Percentiles rank a stretch among this genome's conserved stretches.
Conservation (phyloP, 2,329 filamentous ascomycete genomes). For the Sporothrix sp. region DNA sequence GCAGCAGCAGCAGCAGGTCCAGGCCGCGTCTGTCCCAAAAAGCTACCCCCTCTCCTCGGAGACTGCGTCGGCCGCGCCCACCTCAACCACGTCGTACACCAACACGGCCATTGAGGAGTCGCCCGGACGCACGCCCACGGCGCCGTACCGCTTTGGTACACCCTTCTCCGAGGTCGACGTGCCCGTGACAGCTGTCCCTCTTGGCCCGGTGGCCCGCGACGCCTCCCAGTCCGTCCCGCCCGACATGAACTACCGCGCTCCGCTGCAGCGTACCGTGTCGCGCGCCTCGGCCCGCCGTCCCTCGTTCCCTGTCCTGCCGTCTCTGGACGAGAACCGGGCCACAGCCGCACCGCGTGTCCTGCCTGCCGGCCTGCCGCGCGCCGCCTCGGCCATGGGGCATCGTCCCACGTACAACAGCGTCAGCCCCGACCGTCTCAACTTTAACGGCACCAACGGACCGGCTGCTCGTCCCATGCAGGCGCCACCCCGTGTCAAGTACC, state of each 20-base stretch:
- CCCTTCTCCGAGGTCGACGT: constrained; percentile 88
- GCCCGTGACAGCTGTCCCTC: constrained; percentile 62
- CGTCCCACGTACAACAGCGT: neutral
- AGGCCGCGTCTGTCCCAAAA: neutral
- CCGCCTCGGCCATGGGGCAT: constrained; percentile 11
- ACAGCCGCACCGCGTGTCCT: constrained; percentile 19
- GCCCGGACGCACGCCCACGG: constrained; percentile 29
- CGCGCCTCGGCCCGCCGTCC: constrained; percentile 53
- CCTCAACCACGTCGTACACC: constrained; percentile 15
- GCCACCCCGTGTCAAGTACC: constrained; percentile 45
- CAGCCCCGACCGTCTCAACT: neutral
- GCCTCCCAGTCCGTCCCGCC: constrained; percentile 85
- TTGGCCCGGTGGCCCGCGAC: constrained; percentile 66
- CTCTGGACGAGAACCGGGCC: constrained; percentile 55
- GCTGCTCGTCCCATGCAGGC: constrained; percentile 34
- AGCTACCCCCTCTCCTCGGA: constrained; percentile 7
- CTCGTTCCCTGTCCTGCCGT: constrained; percentile 57
- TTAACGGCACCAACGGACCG: neutral
- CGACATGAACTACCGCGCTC: constrained; percentile 70
- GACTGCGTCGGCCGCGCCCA: constrained; percentile 11
- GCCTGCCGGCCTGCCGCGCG: constrained; percentile 21
- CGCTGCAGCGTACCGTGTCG: constrained; percentile 38
- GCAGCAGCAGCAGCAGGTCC: neutral
- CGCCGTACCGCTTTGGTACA: constrained; percentile 68
- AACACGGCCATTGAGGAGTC: constrained; percentile 19